Evolutionary conservation across 1,284 basidiomycete species (phyloP).

Genomic region (Austroboletus niveus): DNA sequence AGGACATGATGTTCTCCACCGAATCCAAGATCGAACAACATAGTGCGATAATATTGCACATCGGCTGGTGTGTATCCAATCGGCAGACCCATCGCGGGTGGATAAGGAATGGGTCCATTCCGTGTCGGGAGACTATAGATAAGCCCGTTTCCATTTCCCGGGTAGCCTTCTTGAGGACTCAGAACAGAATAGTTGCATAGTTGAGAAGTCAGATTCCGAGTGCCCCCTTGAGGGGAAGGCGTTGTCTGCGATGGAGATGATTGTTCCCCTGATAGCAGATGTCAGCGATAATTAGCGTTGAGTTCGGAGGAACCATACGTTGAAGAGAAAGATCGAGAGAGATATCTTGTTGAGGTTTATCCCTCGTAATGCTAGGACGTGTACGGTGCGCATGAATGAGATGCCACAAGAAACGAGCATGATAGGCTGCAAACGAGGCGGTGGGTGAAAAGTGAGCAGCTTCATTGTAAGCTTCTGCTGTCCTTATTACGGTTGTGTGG

Average conservation of each 20-base stretch:
- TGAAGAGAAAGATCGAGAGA: slow-evolving; percentile 51
- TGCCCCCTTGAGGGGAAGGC: slow-evolving; percentile 23
- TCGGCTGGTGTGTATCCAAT: slow-evolving; percentile 45
- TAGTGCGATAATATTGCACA: slow-evolving; percentile 64
- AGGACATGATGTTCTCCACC: slow-evolving; percentile 40
- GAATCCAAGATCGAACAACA: slow-evolving; percentile 68
- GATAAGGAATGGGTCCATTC: slow-evolving; percentile 15
- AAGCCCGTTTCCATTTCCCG: slow-evolving; percentile 11
- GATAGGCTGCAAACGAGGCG: slow-evolving; percentile 61
- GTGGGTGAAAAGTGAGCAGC: slow-evolving; percentile 61
- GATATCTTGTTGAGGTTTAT: slow-evolving; percentile 26
- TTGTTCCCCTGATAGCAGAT: slow-evolving; percentile 19
- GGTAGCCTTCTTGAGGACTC: slow-evolving; percentile 22
- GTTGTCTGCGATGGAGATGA: slow-evolving; percentile 21
- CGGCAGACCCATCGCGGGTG: slow-evolving; percentile 14
- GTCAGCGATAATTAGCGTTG: slow-evolving; percentile 6
- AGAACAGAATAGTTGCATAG: slow-evolving; percentile 18
- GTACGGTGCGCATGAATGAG: slow-evolving; percentile 60
- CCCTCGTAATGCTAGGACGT: slow-evolving; percentile 42
- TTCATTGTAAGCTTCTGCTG: slow-evolving; percentile 72
- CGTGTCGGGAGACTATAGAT: slow-evolving; percentile 18
- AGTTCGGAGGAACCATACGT: slow-evolving; percentile 32
- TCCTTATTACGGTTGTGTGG: slow-evolving; percentile 58
- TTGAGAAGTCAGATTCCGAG: slow-evolving; percentile 13
- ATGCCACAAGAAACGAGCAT: slow-evolving; percentile 72